phyloP scores from a whole-genome alignment of 371 early-diverging fungal genomes.

The Choanephora cucurbitarum region DNA sequence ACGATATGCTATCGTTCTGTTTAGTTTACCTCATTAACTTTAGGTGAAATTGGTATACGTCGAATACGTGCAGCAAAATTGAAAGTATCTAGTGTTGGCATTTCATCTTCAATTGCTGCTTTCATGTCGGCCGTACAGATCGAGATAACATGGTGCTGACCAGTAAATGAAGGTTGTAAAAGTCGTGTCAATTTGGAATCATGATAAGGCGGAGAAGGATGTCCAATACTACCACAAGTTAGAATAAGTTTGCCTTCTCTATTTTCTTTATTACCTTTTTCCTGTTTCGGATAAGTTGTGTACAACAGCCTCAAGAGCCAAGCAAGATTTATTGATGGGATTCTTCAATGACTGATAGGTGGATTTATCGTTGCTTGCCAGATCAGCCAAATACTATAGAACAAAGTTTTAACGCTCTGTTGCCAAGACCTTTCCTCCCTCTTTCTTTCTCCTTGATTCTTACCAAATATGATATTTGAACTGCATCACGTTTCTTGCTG shows the following conservation, averaged over 20 bases:
- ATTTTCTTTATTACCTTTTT: conserved; percentile 19
- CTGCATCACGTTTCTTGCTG: conserved; percentile 1
- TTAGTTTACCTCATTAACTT: conserved; percentile 15
- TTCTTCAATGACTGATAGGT: conserved; percentile 17
- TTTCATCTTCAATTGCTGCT: conserved; percentile 66
- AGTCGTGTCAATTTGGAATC: conserved; percentile 92
- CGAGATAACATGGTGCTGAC: conserved; percentile 77
- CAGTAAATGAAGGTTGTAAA: conserved; percentile 80
- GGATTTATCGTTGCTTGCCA: conserved; percentile 25
- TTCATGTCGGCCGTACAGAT: conserved; percentile 81
- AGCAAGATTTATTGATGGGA: conserved; percentile 22
- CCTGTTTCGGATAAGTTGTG: conserved; percentile 18
- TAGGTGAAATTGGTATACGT: conserved; percentile 46
- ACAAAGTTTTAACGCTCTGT: neutral
- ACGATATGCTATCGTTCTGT: neutral
- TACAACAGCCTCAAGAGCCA: conserved; percentile 20
- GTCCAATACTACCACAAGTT: conserved; percentile 19
- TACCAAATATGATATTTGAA: conserved; percentile 19
- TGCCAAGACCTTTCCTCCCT: too few species aligned
- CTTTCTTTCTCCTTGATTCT: neutral
- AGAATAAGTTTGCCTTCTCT: conserved; percentile 4
- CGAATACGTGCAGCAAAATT: conserved; percentile 87
- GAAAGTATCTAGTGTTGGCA: conserved; percentile 70
- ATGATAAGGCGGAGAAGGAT: conserved; percentile 82
- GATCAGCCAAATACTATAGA: conserved; percentile 14